Percentiles rank a stretch among this genome's conserved stretches.
Conservation (phyloP, 805 yeast species). For the Wickerhamiella hasegawae region DNA sequence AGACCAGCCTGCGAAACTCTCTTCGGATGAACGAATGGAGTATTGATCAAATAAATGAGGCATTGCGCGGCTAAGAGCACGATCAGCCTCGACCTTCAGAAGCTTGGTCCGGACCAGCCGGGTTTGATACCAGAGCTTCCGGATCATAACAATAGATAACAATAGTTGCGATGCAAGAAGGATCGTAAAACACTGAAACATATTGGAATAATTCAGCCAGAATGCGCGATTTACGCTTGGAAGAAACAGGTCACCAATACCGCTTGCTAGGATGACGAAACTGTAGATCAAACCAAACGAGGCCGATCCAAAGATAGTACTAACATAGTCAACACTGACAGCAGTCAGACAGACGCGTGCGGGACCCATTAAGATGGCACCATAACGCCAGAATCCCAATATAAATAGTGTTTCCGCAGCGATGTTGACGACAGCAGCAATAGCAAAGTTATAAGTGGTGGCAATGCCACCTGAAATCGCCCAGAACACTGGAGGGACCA, state of each 20-base stretch:
- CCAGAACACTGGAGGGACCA: conserved; percentile 1
- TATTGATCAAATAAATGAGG: too few species aligned
- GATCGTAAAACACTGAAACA: neutral
- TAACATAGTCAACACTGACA: conserved; percentile 1
- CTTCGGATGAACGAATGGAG: too few species aligned
- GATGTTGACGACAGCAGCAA: conserved; percentile 1
- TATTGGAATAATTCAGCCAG: conserved; percentile 1
- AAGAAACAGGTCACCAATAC: conserved; percentile 2
- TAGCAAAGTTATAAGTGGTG: neutral
- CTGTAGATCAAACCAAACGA: conserved; percentile 5
- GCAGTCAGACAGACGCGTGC: conserved; percentile 1
- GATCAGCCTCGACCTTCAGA: conserved; percentile 7
- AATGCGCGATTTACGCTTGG: conserved; percentile 5
- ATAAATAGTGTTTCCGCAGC: neutral
- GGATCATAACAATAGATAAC: neutral
- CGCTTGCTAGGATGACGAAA: conserved; percentile 1
- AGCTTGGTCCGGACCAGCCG: conserved; percentile 2
- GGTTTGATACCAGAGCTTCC: conserved; percentile 1
- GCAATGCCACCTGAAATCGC: neutral
- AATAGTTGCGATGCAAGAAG: conserved; percentile 3
- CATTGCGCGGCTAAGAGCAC: neutral
- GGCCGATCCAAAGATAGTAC: conserved; percentile 3
- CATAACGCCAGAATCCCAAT: conserved; percentile 1
- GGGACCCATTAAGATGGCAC: conserved; percentile 1
- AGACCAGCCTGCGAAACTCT: too few species aligned